Evolutionary conservation across 495 filamentous ascomycete genomes (phyloP), one percentile per base, ranked within the genome.

Genomic region (Talaromyces ruber): DNA sequence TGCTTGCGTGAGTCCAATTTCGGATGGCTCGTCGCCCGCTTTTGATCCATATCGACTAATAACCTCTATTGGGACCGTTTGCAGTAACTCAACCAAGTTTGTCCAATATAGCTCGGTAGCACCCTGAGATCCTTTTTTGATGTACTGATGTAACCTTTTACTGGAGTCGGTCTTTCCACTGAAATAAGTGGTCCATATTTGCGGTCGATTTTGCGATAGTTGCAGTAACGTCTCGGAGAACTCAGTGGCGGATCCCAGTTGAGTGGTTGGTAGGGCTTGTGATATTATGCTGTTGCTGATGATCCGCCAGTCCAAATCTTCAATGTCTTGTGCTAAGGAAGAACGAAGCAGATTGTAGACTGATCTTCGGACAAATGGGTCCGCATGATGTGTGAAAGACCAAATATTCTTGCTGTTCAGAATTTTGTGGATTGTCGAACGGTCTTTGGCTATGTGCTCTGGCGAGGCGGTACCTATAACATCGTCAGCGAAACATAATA

Each of bases 51-150:
- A 67, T 18, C 80, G 74, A n/a, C 66, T 71, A 29, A 88, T 72
- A 4, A 82, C 70, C 24, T 76, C 68, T 0, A 67, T 59, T 7
- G 92, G 90, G 11, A 97, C 69, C 1, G 69, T 67, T 9, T 74
- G 67, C 34, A 97, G 67, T 1, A 97, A 68, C 25, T 74, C 75
- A 47, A 78, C 74, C 37, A 96, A 64, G 3, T 82, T 81, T 16
- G 73, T 65, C 94, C 94, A 98, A 69, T 84, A 96, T 4, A 81
- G 81, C 2, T 78, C 72, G 2, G 83, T 73, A 11, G 88, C 85
- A 7, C 83, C 84, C 65, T 96, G 88, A 1, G 93, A 95, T 52
- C 95, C 94, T 66, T 86, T 86, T 60, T 88, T 84, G n/a, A 97
- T 76, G 66, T 95, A 95, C 21, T 83, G 78, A 32, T 79, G 81